Conservation (phyloP, 2,329 filamentous ascomycete genomes). For the Penicillium verrucosum region DNA sequence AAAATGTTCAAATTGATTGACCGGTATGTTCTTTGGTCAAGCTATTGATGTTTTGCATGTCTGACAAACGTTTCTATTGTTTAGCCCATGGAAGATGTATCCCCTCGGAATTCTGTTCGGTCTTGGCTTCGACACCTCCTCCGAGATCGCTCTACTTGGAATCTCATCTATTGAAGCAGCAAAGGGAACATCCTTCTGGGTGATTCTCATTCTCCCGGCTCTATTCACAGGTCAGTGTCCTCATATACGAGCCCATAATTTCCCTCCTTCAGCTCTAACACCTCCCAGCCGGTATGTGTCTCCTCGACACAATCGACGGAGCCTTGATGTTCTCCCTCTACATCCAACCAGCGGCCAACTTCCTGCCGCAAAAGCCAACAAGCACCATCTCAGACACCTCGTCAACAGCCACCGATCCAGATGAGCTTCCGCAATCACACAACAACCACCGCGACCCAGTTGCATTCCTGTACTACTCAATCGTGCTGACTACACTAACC, state of each 20-base stretch:
- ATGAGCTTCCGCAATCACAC: slow-evolving; percentile 23
- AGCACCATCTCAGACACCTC: slow-evolving; percentile 13
- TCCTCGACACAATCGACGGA: slow-evolving; percentile 88
- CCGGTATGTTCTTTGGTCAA: slow-evolving; percentile 32
- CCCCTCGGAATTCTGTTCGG: slow-evolving; percentile 85
- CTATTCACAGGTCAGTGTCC: slow-evolving; percentile 72
- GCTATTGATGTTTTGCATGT: neutral
- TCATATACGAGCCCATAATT: neutral
- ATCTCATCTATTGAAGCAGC: slow-evolving; percentile 86
- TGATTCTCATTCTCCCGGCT: slow-evolving; percentile 86
- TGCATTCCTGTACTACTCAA: slow-evolving; percentile 92
- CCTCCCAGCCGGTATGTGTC: slow-evolving; percentile 76
- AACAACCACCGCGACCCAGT: slow-evolving; percentile 68
- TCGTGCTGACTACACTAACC: slow-evolving; percentile 78
- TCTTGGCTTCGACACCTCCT: slow-evolving; percentile 91
- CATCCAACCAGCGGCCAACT: slow-evolving; percentile 53
- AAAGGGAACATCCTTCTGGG: slow-evolving; percentile 83
- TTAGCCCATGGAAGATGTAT: slow-evolving; percentile 83
- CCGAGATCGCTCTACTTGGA: slow-evolving; percentile 86
- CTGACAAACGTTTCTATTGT: neutral
- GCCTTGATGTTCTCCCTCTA: slow-evolving; percentile 95
- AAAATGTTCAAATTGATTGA: slow-evolving; percentile 71
- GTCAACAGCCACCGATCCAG: slow-evolving; percentile 14
- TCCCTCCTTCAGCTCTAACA: neutral
- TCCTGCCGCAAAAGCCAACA: slow-evolving; percentile 32